Evolutionary conservation across 2,329 filamentous ascomycete species (phyloP).

Genomic region (Tricladium varicosporioides): DNA sequence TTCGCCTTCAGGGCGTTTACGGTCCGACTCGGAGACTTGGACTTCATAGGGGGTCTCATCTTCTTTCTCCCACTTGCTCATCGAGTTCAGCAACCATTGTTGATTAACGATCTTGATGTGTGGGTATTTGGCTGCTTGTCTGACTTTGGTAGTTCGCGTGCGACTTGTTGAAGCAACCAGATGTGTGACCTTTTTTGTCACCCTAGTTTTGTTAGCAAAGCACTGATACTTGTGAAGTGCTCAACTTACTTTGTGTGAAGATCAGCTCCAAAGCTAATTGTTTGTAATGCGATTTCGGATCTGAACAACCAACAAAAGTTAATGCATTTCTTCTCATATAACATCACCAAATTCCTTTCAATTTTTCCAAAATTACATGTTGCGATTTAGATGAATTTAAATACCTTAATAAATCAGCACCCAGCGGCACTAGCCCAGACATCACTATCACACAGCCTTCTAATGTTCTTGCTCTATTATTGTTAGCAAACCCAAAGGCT

Average conservation of each 20-base stretch:
- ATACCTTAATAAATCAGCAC: conserved; percentile 66
- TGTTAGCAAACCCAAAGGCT: conserved; percentile 20
- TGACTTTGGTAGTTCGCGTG: conserved; percentile 86
- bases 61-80: conserved; percentile 78
- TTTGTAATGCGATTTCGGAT: conserved; percentile 86
- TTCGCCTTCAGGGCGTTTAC: conserved; percentile 37
- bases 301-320: conserved; percentile 34
- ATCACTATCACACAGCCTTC: conserved; percentile 77
- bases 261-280: conserved; percentile 78
- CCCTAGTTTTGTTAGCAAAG: conserved; percentile 33
- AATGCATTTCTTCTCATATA: neutral
- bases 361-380: neutral
- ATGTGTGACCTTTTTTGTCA: conserved; percentile 67
- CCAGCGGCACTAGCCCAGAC: conserved; percentile 84
- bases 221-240: neutral
- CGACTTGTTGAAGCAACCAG: conserved; percentile 69
- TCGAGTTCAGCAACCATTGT: conserved; percentile 82
- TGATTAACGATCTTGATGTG: conserved; percentile 89
- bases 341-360: neutral
- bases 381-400: conserved; percentile 22
- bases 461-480: conserved; percentile 57
- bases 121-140: conserved; percentile 75
- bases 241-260: conserved; percentile 42
- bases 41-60: conserved; percentile 67
- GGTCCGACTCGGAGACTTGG: conserved; percentile 68